Evolutionary conservation across 306 rosid genomes (phyloP), one percentile per base, ranked within the genome.

Genomic region (Oxytropis ochrocephala): DNA sequence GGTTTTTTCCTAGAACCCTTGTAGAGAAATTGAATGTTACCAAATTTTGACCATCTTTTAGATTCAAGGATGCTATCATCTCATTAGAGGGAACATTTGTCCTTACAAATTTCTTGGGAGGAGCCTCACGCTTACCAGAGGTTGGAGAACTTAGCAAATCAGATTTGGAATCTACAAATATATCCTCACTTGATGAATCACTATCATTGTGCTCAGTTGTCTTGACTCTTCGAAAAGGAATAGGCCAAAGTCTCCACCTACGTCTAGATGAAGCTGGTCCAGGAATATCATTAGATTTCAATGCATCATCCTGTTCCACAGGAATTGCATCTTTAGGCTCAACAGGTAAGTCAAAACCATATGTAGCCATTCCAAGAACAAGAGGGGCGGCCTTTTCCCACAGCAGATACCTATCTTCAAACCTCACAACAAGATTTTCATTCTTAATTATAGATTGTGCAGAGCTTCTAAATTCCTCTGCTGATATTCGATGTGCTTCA

Each of bases 231-330:
- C 99, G 83, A 74, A 94, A 94, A 73, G 99, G 81, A 77, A 60
- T 88, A 19, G 92, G 74, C 99, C 99, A 94, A 48, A 94, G 90
- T 82, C 96, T 91, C 99, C 99, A 94, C 78, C 84, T 84, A 11
- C 92, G 88, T 52, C 91, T 77, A 54, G 92, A 55, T 0, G 92
- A 77, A 60, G 96, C 67, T 58, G 92, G 27, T 51, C 83, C 81
- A 4, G 83, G 54, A 62, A 55, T 89, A 54, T 69, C 82, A 43
- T 67, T 78, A 29, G 88, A 75, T 73, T 72, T 84, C 72, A 76
- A 74, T 16, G 79, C 75, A 64, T 75, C 80, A 80, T 86, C 86
- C 54, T 76, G 89, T 56, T 84, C 97, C 72, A 94, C 89, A 44
- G 84, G 82, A 81, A 94, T 84, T 43, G 85, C 74, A 75, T 94